Conservation (phyloP, 2,329 filamentous ascomycete species). For the Colletotrichum sp. region DNA sequence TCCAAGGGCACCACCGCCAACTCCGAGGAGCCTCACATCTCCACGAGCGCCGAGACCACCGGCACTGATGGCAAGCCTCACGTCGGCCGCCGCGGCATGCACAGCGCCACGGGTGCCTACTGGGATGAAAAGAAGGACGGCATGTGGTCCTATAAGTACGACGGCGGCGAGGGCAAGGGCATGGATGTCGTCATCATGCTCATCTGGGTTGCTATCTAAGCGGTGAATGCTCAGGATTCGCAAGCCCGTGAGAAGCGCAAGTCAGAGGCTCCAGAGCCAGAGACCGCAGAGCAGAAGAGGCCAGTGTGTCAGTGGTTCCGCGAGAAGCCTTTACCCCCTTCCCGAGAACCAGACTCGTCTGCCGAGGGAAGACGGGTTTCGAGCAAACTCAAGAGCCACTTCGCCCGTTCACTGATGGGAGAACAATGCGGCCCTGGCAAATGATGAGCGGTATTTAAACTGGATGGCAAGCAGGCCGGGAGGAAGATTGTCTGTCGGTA, state of each 20-base stretch:
- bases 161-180: conserved; percentile 69
- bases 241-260: background rate
- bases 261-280: background rate
- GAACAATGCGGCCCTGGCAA: background rate
- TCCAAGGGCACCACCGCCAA: conserved; percentile 55
- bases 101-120: conserved; percentile 83
- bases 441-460: background rate
- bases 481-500: background rate
- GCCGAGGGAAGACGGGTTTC: background rate
- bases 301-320: background rate
- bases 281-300: conserved; percentile 22
- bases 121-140: conserved; percentile 92
- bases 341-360: background rate
- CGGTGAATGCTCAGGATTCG: background rate
- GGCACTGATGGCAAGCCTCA: conserved; percentile 68
- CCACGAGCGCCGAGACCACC: conserved; percentile 58
- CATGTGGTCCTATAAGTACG: conserved; percentile 89
- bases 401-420: too few relatives aligned
- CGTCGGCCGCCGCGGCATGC: conserved; percentile 88
- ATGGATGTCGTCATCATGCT: conserved; percentile 74
- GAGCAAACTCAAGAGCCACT: background rate
- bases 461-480: background rate
- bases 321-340: background rate
- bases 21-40: conserved; percentile 56
- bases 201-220: conserved; percentile 76